Evolutionary conservation across 805 yeast genomes (phyloP).

Genomic region (Candida succiphila): DNA sequence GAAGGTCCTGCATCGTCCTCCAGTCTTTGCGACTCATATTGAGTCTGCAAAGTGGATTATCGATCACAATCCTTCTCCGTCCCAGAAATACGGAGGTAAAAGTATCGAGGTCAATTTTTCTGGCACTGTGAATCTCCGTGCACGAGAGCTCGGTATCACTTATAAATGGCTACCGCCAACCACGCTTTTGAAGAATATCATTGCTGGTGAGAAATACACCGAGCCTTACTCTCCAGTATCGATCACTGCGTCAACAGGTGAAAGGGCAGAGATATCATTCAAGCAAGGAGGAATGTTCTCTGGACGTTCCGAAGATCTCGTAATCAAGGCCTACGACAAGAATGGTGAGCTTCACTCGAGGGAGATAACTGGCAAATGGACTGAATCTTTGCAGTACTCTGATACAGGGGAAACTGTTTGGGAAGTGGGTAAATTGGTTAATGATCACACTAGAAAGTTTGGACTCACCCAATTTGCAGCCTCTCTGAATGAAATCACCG

Average conservation of each 20-base stretch:
- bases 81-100: conserved; percentile 93
- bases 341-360: conserved; percentile 24
- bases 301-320: conserved; percentile 66
- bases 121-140: conserved; percentile 53
- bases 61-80: conserved; percentile 58
- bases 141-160: conserved; percentile 55
- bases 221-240: conserved; percentile 73
- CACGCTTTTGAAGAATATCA: conserved; percentile 70
- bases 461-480: conserved; percentile 86
- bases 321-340: conserved; percentile 32
- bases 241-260: conserved; percentile 59
- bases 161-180: conserved; percentile 73
- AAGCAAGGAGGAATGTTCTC: conserved; percentile 80
- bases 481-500: conserved; percentile 68
- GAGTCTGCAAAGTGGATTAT: conserved; percentile 64
- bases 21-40: conserved; percentile 69
- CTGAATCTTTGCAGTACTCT: conserved; percentile 45
- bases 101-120: conserved; percentile 72
- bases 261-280: conserved; percentile 62
- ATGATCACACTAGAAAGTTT: conserved; percentile 51
- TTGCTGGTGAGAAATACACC: conserved; percentile 91
- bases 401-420: conserved; percentile 42
- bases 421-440: conserved; percentile 59
- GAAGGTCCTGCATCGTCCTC: conserved; percentile 84
- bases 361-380: conserved; percentile 71